These are phyloP conservation scores for Aspergillus cejpii DNA, from an alignment of 2,329 filamentous ascomycete species.

Conservation along the genomic window DNA sequence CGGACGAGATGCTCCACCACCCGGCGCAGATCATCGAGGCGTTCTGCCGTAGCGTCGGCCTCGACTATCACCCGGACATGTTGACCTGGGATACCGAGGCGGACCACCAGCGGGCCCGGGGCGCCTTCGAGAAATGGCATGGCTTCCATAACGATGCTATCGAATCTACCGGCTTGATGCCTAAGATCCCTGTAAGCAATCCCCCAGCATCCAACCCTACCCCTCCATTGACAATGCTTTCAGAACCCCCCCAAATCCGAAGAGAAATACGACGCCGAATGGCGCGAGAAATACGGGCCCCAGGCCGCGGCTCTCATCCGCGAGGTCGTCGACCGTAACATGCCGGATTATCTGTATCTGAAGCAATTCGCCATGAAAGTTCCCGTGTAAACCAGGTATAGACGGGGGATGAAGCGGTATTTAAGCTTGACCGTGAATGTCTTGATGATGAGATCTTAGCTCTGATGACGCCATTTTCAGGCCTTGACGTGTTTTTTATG, in stretches of 20 bases:
- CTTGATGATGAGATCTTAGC: conserved; percentile 24
- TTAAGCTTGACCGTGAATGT: conserved; percentile 1
- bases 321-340: conserved; percentile 53
- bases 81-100: conserved; percentile 74
- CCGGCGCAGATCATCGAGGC: conserved; percentile 67
- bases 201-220: background rate
- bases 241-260: conserved; percentile 39
- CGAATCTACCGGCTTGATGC: conserved; percentile 67
- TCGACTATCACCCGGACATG: conserved; percentile 72
- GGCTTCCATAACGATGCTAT: conserved; percentile 96
- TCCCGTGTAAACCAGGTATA: conserved; percentile 14
- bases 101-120: conserved; percentile 60
- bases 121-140: conserved; percentile 90
- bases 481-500: background rate
- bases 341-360: conserved; percentile 57
- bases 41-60: conserved; percentile 74
- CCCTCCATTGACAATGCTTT: background rate
- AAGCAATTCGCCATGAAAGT: conserved; percentile 59
- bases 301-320: conserved; percentile 54
- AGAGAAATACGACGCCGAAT: conserved; percentile 53
- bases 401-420: conserved; percentile 2
- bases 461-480: conserved; percentile 23
- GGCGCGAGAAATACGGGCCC: conserved; percentile 55
- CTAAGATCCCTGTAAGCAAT: conserved; percentile 43
- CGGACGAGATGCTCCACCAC: conserved; percentile 85